Conservation (phyloP, 768 basidiomycete genomes). For the Lactifluus pinguis region DNA sequence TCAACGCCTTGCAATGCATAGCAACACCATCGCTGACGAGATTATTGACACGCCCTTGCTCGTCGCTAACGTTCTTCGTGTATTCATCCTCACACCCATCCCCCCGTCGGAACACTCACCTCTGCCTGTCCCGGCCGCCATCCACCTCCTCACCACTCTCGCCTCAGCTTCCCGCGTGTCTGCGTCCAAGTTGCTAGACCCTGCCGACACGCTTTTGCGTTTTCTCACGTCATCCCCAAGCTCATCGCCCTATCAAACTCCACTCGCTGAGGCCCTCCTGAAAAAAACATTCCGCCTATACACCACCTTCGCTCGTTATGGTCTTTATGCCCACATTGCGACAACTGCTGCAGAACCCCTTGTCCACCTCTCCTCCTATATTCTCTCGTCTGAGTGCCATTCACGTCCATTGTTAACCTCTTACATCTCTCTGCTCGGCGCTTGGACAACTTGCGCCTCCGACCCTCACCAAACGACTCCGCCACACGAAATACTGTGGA, state of each 20-base stretch:
- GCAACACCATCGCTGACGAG: slow-evolving; percentile 39
- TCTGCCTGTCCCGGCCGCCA: slow-evolving; percentile 38
- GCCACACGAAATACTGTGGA: slow-evolving; percentile 84
- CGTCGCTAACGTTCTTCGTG: slow-evolving; percentile 40
- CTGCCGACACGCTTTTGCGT: slow-evolving; percentile 59
- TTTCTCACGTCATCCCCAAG: slow-evolving; percentile 56
- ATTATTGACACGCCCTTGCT: slow-evolving; percentile 47
- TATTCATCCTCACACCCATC: slow-evolving; percentile 50
- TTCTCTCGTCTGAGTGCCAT: slow-evolving; percentile 32
- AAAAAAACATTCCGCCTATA: slow-evolving; percentile 55
- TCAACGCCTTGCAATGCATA: slow-evolving; percentile 53
- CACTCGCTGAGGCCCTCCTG: slow-evolving; percentile 40
- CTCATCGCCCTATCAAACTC: slow-evolving; percentile 29
- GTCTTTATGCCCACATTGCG: slow-evolving; percentile 62
- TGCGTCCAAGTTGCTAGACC: slow-evolving; percentile 46
- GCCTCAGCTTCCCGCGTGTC: slow-evolving; percentile 58
- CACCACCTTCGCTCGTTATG: slow-evolving; percentile 61
- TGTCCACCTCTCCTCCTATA: slow-evolving; percentile 38
- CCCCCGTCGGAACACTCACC: slow-evolving; percentile 28
- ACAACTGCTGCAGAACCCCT: slow-evolving; percentile 54
- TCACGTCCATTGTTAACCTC: slow-evolving; percentile 33
- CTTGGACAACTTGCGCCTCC: slow-evolving; percentile 77
- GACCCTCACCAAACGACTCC: slow-evolving; percentile 88
- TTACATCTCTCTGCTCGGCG: slow-evolving; percentile 52
- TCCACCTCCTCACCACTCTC: slow-evolving; percentile 49